Base-by-base conservation (phyloP, 2,329 filamentous ascomycete genomes). In the Lasiodiplodia gonubiensis region DNA sequence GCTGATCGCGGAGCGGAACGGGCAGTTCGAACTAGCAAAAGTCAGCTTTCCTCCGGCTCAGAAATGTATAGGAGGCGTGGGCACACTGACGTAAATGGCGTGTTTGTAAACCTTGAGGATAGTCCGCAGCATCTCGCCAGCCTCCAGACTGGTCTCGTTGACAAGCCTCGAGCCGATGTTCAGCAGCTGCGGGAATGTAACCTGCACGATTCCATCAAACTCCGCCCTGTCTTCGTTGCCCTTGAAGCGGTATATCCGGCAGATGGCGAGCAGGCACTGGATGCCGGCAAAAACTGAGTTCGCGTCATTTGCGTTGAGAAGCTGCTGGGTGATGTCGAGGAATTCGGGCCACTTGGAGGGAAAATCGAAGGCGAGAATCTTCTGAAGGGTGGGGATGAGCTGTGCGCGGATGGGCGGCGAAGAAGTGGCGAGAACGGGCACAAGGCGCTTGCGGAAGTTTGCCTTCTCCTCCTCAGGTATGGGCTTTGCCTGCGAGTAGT, bases 21-120 rank as follows among this genome's bases (percentile, higher is more conserved):
- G 92, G 90, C 66, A 99, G 88, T 75, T 98, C 95, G 74, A 97
- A 92, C 92, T 95, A 81, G 60, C 72, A 76, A 59, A 35, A 30
- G 68, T 76, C 66, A 79, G 78, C 68, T 8, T 61, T 52, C 61
- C 54, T 64, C 64, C 14, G 18, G 42, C 25, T 21, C 4, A 12
- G 2, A 12, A 37, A 35, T 10, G 39, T 12, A 14, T n/a, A 39
- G 14, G 39, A 2, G 14, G 18, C 11, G 39, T 11, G 51, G n/a
- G 16, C 27, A 52, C 23, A 84, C 90, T 75, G 83, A 97, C 92
- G 86, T 96, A 99, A 75, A 96, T 97, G 57, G 95, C 94, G 82
- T 99, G 94, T 83, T 99, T 99, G 82, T 97, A 99, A 46, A 93
- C 90, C 84, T 99, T 99, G 76, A 99, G 86, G 66, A 96, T 92